Evolutionary conservation across 2,329 filamentous ascomycete species (phyloP).

Genomic region (Microcyclosporella mali): DNA sequence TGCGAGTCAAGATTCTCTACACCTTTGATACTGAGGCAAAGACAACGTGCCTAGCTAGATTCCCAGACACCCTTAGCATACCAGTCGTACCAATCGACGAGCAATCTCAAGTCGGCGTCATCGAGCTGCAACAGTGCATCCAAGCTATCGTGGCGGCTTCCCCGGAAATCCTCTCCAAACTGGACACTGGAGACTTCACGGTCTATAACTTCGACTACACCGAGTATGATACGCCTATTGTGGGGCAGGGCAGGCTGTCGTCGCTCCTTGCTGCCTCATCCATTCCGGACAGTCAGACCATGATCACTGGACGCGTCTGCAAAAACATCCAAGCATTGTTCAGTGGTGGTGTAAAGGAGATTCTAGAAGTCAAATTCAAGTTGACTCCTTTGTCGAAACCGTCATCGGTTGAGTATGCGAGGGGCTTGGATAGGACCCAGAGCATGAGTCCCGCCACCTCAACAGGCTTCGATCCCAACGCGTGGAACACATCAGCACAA

Average conservation of each 20-base stretch:
- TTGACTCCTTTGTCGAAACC: slow-evolving; percentile 69
- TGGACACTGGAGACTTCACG: slow-evolving; percentile 73
- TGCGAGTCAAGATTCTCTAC: slow-evolving; percentile 86
- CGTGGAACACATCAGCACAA: slow-evolving; percentile 74
- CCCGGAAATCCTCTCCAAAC: slow-evolving; percentile 72
- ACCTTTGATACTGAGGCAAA: slow-evolving; percentile 87
- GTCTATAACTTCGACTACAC: slow-evolving; percentile 96
- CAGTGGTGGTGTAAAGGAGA: slow-evolving; percentile 75
- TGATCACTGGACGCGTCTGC: slow-evolving; percentile 85
- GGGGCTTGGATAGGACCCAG: slow-evolving; percentile 56
- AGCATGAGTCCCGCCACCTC: slow-evolving; percentile 53
- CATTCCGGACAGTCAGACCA: slow-evolving; percentile 53
- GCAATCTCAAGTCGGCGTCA: slow-evolving; percentile 71
- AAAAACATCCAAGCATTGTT: slow-evolving; percentile 82
- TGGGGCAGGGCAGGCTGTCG: slow-evolving; percentile 93
- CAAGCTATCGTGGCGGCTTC: slow-evolving; percentile 73
- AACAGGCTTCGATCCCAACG: slow-evolving; percentile 60
- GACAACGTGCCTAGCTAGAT: slow-evolving; percentile 81
- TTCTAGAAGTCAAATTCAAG: slow-evolving; percentile 85
- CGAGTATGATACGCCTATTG: slow-evolving; percentile 84
- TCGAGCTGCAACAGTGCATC: slow-evolving; percentile 81
- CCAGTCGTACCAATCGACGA: slow-evolving; percentile 79
- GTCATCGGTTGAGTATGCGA: slow-evolving; percentile 54
- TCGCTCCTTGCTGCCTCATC: slow-evolving; percentile 64
- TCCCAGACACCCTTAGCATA: slow-evolving; percentile 71